phyloP scores from a whole-genome alignment of 202 grass and related monocot genomes.

The Elaeis oleifera region DNA sequence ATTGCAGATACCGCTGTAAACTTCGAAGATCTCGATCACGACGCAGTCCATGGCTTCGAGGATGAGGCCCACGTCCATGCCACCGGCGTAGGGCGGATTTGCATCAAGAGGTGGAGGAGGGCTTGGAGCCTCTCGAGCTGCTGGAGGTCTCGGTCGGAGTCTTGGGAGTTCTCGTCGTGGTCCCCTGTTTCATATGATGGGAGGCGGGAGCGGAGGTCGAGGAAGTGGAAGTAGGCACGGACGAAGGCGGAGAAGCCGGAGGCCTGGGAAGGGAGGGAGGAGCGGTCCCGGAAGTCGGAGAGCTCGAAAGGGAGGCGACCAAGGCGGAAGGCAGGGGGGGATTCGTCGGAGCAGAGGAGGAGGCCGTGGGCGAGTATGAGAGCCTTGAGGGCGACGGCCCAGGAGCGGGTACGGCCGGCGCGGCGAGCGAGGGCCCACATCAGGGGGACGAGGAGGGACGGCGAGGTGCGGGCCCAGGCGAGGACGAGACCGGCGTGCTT shows the following conservation, averaged over 20 bases:
- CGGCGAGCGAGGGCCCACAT: slow-evolving; percentile 18
- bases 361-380: slow-evolving; percentile 17
- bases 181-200: background rate
- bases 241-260: slow-evolving; percentile 10
- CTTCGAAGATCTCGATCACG: slow-evolving; percentile 12
- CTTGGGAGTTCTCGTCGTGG: background rate
- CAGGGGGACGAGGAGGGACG: slow-evolving; percentile 1
- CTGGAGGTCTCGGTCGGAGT: background rate
- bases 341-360: slow-evolving; percentile 16
- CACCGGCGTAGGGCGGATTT: slow-evolving; percentile 11
- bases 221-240: slow-evolving; percentile 20
- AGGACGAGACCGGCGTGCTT: slow-evolving; percentile 8
- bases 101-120: slow-evolving; percentile 14
- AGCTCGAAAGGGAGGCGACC: slow-evolving; percentile 20
- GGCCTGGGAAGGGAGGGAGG: background rate
- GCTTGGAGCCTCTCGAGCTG: slow-evolving; percentile 6
- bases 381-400: slow-evolving; percentile 16
- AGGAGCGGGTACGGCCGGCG: slow-evolving; percentile 4
- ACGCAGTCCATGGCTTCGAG: slow-evolving; percentile 19
- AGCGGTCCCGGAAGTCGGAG: slow-evolving; percentile 15
- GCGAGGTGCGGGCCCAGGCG: slow-evolving; percentile 9
- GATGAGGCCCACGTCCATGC: slow-evolving; percentile 10
- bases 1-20: slow-evolving; percentile 14
- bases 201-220: slow-evolving; percentile 5
- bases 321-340: background rate